Evolutionary conservation across 352 stramenopile species (phyloP).

Genomic region (Aphanomyces invadans): DNA sequence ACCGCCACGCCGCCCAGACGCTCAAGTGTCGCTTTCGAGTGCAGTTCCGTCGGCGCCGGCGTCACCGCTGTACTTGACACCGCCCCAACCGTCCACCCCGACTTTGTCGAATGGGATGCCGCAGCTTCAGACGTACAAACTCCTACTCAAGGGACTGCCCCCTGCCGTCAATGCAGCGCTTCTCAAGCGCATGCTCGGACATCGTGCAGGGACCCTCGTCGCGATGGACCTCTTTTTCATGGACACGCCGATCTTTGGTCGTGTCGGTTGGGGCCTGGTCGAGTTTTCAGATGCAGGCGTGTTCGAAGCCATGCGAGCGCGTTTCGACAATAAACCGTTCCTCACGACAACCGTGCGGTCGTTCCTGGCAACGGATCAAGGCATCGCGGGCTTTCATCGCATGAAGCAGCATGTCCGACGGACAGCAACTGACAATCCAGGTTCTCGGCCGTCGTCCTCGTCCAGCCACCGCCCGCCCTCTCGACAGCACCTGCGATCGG

Average conservation of each 20-base stretch:
- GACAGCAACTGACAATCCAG: too few relatives aligned
- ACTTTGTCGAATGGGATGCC: not conserved
- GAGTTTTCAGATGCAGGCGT: constrained; percentile 49
- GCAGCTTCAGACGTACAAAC: not conserved
- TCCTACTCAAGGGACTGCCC: constrained; percentile 14
- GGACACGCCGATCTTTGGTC: constrained; percentile 25
- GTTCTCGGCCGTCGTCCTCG: not conserved
- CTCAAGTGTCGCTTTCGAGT: not conserved
- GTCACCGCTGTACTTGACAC: not conserved
- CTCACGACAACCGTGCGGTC: constrained; percentile 43
- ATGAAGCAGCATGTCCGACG: too few relatives aligned
- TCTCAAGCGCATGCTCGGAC: constrained; percentile 13
- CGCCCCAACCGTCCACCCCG: not conserved
- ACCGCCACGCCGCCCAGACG: not conserved
- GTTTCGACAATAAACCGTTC: constrained; percentile 53
- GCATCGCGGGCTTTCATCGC: constrained; percentile 59
- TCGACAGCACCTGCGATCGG: too few relatives aligned
- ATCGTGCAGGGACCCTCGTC: constrained; percentile 30
- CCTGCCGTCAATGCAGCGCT: not conserved
- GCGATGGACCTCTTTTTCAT: constrained; percentile 67
- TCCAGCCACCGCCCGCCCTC: too few relatives aligned
- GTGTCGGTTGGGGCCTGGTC: constrained; percentile 65
- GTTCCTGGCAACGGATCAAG: constrained; percentile 42
- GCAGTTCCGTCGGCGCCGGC: not conserved
- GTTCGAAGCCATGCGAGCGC: constrained; percentile 40